These are phyloP conservation scores for Cytidiella melzeri DNA, from an alignment of 768 basidiomycete species.

Conservation along the genomic window DNA sequence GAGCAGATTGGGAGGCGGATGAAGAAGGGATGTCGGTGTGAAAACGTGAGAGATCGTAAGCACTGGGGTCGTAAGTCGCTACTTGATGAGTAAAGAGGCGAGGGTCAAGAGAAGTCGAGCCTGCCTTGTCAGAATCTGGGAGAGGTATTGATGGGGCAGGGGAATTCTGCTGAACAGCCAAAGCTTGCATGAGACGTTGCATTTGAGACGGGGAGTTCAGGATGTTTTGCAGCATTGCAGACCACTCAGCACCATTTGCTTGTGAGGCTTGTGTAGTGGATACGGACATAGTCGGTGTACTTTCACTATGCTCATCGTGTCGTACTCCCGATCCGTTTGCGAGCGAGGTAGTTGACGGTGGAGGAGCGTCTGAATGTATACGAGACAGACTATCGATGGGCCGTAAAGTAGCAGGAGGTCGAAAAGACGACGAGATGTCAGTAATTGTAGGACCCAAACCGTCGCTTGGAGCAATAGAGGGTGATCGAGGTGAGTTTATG, in stretches of 20 bases:
- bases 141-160: slow-evolving; percentile 1
- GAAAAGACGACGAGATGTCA: slow-evolving; percentile 3
- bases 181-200: slow-evolving; percentile 40
- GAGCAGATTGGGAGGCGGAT: slow-evolving; percentile 14
- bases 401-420: slow-evolving; percentile 1
- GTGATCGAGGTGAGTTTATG: slow-evolving; percentile 33
- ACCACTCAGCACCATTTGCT: slow-evolving; percentile 5
- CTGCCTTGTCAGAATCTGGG: neutral
- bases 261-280: neutral
- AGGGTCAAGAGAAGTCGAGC: slow-evolving; percentile 1
- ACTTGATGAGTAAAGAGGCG: slow-evolving; percentile 8
- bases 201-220: slow-evolving; percentile 46
- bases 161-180: slow-evolving; percentile 18
- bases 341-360: neutral
- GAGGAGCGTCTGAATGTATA: neutral
- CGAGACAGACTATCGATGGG: slow-evolving; percentile 3
- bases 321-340: neutral
- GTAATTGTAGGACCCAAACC: slow-evolving; percentile 11
- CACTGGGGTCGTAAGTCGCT: slow-evolving; percentile 8
- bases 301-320: neutral
- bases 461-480: slow-evolving; percentile 31
- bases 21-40: slow-evolving; percentile 12
- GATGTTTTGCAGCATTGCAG: slow-evolving; percentile 38
- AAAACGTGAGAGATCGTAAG: slow-evolving; percentile 13
- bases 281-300: neutral